Conservation (phyloP, 164 flowering plant genomes). For the Echeveria elegans region DNA sequence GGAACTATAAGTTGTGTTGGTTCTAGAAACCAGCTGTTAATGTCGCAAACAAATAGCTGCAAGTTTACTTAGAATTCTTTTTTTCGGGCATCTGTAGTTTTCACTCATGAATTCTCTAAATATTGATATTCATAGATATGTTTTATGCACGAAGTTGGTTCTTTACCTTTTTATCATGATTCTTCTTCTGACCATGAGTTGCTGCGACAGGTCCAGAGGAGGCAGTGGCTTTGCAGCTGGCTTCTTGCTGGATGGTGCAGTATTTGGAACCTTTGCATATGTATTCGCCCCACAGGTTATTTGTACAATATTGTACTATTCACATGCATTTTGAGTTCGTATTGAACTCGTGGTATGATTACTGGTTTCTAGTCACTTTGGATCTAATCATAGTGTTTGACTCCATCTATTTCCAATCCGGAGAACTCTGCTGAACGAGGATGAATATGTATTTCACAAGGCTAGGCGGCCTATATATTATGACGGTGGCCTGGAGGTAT, state of each 20-base stretch:
- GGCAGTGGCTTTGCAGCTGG: constrained; percentile 82
- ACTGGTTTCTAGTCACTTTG: neutral
- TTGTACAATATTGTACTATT: neutral
- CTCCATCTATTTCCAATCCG: constrained; percentile 36
- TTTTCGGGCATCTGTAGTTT: too few species aligned
- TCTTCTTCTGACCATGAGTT: neutral
- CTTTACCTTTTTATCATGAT: neutral
- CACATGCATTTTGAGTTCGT: neutral
- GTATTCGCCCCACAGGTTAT: constrained; percentile 88
- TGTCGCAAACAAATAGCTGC: neutral
- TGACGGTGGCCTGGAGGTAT: constrained; percentile 88
- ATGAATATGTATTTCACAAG: constrained; percentile 73
- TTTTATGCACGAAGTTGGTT: neutral
- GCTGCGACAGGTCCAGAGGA: constrained; percentile 22
- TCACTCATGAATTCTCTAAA: too few species aligned
- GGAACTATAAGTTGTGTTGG: neutral
- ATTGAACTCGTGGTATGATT: neutral
- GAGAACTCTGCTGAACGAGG: constrained; percentile 74
- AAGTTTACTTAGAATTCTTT: too few species aligned
- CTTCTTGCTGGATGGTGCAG: constrained; percentile 82
- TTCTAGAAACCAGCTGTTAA: too few species aligned
- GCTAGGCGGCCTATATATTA: constrained; percentile 69
- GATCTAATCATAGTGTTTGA: neutral
- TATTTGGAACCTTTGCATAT: constrained; percentile 80
- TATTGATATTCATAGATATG: neutral